These are phyloP conservation scores for Penicillium crustosum DNA, from an alignment of 2,329 filamentous ascomycete genomes.

Conservation along the genomic window DNA sequence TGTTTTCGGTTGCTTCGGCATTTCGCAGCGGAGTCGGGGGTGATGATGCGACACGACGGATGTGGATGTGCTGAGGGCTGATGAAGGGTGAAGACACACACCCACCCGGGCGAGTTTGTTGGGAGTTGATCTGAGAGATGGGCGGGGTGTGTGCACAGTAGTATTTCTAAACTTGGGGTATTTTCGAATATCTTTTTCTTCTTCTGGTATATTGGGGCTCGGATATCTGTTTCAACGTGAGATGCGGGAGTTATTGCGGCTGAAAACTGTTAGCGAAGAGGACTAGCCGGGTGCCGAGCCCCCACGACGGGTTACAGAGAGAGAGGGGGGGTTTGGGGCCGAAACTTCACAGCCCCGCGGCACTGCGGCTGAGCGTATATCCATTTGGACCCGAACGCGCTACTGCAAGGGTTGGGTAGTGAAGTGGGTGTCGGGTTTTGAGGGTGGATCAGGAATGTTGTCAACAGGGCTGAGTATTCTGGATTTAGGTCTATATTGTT, in stretches of 20 bases:
- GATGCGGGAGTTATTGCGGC: background rate
- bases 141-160: background rate
- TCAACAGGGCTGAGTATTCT: background rate
- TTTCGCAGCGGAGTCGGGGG: background rate
- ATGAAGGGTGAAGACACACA: background rate
- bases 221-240: background rate
- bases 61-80: background rate
- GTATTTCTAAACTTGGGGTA: background rate
- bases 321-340: background rate
- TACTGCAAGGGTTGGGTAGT: background rate
- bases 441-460: background rate
- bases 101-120: background rate
- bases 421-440: background rate
- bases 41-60: background rate
- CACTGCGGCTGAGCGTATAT: background rate
- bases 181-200: background rate
- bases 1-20: background rate
- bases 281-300: background rate
- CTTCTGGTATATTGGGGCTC: background rate
- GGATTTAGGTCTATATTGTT: background rate
- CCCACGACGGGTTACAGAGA: background rate
- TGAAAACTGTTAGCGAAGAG: constrained; percentile 1
- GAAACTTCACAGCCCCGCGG: constrained; percentile 2
- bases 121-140: background rate
- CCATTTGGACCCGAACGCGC: background rate